Conservation (phyloP, 2,329 filamentous ascomycete genomes). For the Sporothrix humicola region DNA sequence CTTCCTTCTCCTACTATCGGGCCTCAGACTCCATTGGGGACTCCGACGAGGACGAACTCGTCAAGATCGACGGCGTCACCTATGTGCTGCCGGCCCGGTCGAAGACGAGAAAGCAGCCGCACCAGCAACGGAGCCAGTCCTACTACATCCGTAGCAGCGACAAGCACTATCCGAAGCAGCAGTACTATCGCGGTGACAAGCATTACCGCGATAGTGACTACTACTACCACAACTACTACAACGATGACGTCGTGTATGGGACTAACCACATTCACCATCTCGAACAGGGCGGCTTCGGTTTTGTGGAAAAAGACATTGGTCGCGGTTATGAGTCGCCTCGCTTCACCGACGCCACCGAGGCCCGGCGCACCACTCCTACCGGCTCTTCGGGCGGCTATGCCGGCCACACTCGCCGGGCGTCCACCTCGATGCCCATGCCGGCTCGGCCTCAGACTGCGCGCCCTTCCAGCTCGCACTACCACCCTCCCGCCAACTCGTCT, state of each 20-base stretch:
- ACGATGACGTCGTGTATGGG: constrained; percentile 60
- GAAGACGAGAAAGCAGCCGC: constrained; percentile 50
- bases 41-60: constrained; percentile 67
- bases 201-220: constrained; percentile 37
- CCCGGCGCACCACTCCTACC: constrained; percentile 47
- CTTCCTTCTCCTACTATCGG: constrained; percentile 62
- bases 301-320: constrained; percentile 46
- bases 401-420: constrained; percentile 43
- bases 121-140: constrained; percentile 39
- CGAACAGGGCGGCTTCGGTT: constrained; percentile 55
- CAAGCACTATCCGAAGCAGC: constrained; percentile 12
- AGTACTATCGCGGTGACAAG: constrained; percentile 2
- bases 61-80: constrained; percentile 60
- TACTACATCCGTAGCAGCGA: constrained; percentile 18
- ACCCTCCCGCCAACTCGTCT: constrained; percentile 44
- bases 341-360: constrained; percentile 47
- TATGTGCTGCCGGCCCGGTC: constrained; percentile 60
- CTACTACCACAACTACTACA: constrained; percentile 42
- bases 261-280: constrained; percentile 63
- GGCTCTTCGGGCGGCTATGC: constrained; percentile 44
- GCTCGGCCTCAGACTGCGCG: constrained; percentile 60
- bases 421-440: constrained; percentile 44
- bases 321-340: constrained; percentile 51
- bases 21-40: constrained; percentile 64
- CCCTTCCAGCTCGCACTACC: constrained; percentile 51